Base-by-base conservation (phyloP, 202 grass and related monocot genomes). In the Zoysia matrella region DNA sequence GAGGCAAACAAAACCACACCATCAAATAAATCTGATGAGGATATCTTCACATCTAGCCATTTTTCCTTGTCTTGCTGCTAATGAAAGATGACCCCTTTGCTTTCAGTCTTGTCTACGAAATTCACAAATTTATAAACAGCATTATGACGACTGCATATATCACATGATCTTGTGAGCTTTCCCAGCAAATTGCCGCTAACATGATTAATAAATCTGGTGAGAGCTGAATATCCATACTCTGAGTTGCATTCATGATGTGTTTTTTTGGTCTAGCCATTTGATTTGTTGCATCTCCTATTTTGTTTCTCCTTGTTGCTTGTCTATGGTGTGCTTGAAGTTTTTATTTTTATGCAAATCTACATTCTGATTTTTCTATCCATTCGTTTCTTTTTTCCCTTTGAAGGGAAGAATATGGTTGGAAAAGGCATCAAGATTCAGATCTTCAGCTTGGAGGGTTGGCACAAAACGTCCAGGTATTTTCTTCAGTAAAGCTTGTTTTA, bases 401-500 rank as follows among this genome's bases (percentile, higher is more conserved):
- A 73, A 93, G 94, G 94, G 85, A 81, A 93, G 80, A 46, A 60
- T 42, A 62, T 97, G 94, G 94, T 80, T 92, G 72, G 81, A 87
- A 58, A 88, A 89, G 84, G 93, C 93, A 85, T 91, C 93, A 73
- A 87, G 65, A 79, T 78, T 65, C 71, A 87, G 90, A 63, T 77
- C 80, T 81, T 86, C 88, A 15, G 90, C 76, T 47, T 86, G 71
- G 84, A 93, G 41, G 73, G 78, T 89, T 74, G 77, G 86, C 76
- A 68, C 81, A 11, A 93, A 93, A 75, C 90, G 75, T 77, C 93
- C 90, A 91, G 93, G 93, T 97, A 81, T 30, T 30, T 71, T 86
- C 15, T 60, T 82, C 15, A 30, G 30, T 80, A 40, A 66, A n/a
- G 1, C 52, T 1, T 79, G 0, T 87, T 68, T 43, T 66, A 30